A percentile compares a stretch with the other conserved stretches of the same genome.
These are phyloP conservation scores for Catunica adiposa DNA, from an alignment of 2,329 filamentous ascomycete species.

Conservation along the genomic window DNA sequence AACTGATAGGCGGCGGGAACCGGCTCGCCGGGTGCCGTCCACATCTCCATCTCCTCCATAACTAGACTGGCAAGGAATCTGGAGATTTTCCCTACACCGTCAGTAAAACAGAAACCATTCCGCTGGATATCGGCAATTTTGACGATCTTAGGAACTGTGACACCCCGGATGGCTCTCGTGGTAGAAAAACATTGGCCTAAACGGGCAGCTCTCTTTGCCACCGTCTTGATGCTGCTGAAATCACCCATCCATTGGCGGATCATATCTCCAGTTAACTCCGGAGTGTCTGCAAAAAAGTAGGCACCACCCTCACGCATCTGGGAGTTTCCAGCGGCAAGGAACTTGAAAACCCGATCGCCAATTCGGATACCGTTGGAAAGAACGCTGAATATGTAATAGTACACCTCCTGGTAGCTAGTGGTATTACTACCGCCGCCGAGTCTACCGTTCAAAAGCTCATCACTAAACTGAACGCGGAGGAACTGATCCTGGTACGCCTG, in stretches of 20 bases:
- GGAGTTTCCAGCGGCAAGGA: conserved; percentile 88
- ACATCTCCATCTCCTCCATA: conserved; percentile 46
- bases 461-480: conserved; percentile 73
- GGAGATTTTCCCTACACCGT: conserved; percentile 91
- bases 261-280: conserved; percentile 48
- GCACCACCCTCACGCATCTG: conserved; percentile 84
- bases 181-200: conserved; percentile 94
- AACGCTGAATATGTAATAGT: conserved; percentile 53
- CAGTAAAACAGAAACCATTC: conserved; percentile 61
- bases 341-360: conserved; percentile 68
- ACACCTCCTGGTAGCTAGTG: conserved; percentile 50
- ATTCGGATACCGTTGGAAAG: conserved; percentile 66
- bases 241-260: conserved; percentile 80
- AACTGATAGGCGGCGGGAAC: conserved; percentile 80
- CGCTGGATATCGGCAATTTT: conserved; percentile 55
- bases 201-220: conserved; percentile 82
- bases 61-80: conserved; percentile 57
- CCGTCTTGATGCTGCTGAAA: conserved; percentile 61
- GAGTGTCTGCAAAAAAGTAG: conserved; percentile 73
- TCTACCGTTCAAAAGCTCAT: conserved; percentile 50
- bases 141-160: conserved; percentile 39
- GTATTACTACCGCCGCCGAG: conserved; percentile 39
- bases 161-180: conserved; percentile 55
- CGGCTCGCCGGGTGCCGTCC: conserved; percentile 16
- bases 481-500: conserved; percentile 58